Conservation (phyloP, 345 rosid species). For the Eucalyptus tenuipes region DNA sequence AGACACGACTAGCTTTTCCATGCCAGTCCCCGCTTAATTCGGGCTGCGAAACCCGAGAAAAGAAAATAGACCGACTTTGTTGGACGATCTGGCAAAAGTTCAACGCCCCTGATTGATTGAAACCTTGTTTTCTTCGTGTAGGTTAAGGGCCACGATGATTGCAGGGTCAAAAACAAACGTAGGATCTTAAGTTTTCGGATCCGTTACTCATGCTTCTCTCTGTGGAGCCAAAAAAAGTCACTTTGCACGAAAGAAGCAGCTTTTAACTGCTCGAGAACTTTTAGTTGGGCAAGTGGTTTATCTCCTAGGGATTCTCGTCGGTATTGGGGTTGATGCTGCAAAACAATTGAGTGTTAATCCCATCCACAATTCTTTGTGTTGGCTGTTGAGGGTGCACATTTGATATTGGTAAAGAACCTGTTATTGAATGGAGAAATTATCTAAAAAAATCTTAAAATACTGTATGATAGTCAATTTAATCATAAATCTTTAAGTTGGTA, state of each 20-base stretch:
- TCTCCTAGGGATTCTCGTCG: neutral
- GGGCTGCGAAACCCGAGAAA: neutral
- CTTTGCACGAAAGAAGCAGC: neutral
- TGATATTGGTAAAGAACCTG: fast-evolving
- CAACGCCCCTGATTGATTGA: neutral
- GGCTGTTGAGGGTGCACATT: neutral
- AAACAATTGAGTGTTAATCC: neutral
- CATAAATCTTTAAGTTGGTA: fast-evolving
- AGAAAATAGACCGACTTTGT: neutral
- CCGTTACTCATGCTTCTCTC: neutral
- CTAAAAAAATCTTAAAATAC: neutral
- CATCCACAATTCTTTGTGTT: neutral
- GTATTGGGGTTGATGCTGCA: neutral
- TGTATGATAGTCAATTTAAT: fast-evolving
- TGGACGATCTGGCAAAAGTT: neutral
- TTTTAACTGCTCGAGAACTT: neutral
- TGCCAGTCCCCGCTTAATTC: neutral
- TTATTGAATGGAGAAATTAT: fast-evolving
- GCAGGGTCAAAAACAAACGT: neutral
- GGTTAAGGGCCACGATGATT: neutral
- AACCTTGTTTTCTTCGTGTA: neutral
- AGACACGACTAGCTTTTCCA: neutral
- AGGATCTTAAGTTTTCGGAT: neutral
- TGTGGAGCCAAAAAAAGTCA: neutral
- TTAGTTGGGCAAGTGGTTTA: neutral